Evolutionary conservation across 2,329 filamentous ascomycete genomes (phyloP).

Genomic region (Elsinoe perseae): DNA sequence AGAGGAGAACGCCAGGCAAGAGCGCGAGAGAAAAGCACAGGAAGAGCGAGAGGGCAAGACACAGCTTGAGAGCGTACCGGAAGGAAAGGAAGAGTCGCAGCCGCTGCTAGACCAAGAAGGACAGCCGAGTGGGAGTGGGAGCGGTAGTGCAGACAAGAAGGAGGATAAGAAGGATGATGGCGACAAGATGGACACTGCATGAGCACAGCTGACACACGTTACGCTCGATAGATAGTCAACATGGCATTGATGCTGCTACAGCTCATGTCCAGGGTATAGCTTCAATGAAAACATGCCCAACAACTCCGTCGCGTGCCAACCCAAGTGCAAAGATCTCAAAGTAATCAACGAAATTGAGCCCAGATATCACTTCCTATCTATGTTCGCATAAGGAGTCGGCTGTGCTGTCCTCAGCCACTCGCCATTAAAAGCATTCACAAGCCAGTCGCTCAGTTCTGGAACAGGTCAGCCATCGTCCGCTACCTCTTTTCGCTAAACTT

Average conservation of each 20-base stretch:
- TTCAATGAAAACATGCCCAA: neutral
- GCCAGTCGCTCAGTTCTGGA: constrained; percentile 74
- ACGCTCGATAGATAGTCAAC: neutral
- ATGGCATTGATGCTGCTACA: neutral
- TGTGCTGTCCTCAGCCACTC: constrained; percentile 66
- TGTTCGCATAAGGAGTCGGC: constrained; percentile 39
- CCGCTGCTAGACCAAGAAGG: constrained; percentile 58
- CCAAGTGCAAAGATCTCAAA: neutral
- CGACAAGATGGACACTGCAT: constrained; percentile 91
- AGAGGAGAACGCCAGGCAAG: constrained; percentile 89
- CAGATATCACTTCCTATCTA: constrained; percentile 17
- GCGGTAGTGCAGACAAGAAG: constrained; percentile 38
- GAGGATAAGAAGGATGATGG: constrained; percentile 47
- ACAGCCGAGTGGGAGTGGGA: constrained; percentile 54
- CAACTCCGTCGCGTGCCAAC: neutral
- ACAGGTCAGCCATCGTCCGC: constrained; percentile 17
- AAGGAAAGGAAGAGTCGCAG: constrained; percentile 53
- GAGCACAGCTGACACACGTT: neutral
- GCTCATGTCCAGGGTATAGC: constrained; percentile 4
- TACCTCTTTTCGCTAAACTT: constrained; percentile 37
- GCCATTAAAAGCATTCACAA: constrained; percentile 95
- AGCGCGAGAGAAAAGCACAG: constrained; percentile 71
- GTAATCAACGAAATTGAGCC: neutral
- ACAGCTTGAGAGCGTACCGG: constrained; percentile 71
- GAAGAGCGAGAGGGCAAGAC: constrained; percentile 61